Base-by-base conservation (phyloP, 78 protist genomes). In the Emiliania huxleyi region DNA sequence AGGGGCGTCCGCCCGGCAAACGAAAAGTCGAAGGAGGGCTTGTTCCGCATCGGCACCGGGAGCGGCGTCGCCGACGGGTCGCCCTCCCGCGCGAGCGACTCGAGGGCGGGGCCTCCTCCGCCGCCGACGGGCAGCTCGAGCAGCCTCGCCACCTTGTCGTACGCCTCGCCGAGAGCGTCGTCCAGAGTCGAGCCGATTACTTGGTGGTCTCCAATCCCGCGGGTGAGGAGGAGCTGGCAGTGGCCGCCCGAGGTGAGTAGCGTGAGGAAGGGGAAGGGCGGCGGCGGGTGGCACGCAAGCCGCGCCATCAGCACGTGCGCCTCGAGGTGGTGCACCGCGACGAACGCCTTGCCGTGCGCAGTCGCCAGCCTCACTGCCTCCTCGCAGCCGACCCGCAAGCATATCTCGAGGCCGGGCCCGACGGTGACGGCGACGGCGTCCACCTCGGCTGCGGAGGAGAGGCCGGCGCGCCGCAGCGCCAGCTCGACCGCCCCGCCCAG, bases 101-200 rank as follows among this genome's bases (percentile, higher is more conserved):
- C 93, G 43, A 91, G 87, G 42, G 87, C 93, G 2, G 85, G 56
- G n/a, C 94, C 94, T 45, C 94, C 75, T 19, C 75, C 75, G 23
- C 75, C 75, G 75, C 75, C 75, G 75, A 26, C 33, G 75, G 75
- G 75, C 23, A 62, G 75, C 37, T 62, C 75, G 75, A 62, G 75
- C 75, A 62, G 11, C 37, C 75, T 19, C 23, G 75, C 75, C n/a
- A 62, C 38, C 91, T 93, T 93, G 91, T 93, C 94, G 84, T 85
- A 93, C 42, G 91, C 94, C 91, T 93, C 94, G 38, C 94, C 87
- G 5, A 93, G 75, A 1, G 94, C 69, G 87, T 93, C 94, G 91
- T 93, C 94, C 56, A 93, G 92, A 12, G 94, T 93, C n/a, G 71
- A 37, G 40, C 94, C 94, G 45, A 93, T 18, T 40, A 69, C 26